A percentile compares a stretch with the other conserved stretches of the same genome.
phyloP scores from a whole-genome alignment of 208 protist genomes.

The Acanthamoeba royreba region DNA sequence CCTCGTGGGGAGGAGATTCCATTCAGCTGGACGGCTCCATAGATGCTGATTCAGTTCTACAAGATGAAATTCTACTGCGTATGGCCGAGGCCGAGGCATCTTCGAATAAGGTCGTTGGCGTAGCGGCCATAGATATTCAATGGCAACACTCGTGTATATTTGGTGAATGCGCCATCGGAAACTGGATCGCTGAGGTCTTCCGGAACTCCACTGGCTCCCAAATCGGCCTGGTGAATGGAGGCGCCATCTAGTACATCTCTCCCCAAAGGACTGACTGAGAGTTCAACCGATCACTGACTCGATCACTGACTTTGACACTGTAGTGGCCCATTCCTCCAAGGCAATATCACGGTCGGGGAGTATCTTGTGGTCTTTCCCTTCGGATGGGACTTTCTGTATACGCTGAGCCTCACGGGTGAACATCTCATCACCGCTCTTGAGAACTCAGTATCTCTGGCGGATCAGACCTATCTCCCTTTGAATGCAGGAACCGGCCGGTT shows the following conservation, averaged over 20 bases:
- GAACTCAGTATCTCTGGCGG: background rate
- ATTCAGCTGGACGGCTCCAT: background rate
- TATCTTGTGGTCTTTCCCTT: background rate
- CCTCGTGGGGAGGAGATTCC: background rate
- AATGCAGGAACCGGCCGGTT: background rate
- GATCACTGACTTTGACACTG: background rate
- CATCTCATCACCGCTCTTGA: background rate
- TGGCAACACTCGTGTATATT: background rate
- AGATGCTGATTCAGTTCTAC: background rate
- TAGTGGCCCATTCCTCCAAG: background rate
- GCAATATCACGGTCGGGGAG: background rate
- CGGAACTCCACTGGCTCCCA: background rate
- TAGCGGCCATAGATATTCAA: background rate
- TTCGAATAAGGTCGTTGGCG: background rate
- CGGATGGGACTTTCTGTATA: background rate
- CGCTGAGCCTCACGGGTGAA: background rate
- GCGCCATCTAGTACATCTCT: background rate
- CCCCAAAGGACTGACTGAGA: background rate
- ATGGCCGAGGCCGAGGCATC: background rate
- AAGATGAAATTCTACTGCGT: background rate
- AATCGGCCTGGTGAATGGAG: conserved; percentile 4
- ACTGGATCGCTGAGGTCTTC: background rate
- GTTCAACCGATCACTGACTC: background rate
- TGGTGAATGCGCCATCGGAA: background rate
- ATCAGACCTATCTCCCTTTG: background rate